Conservation (phyloP, 108 stramenopile genomes). For the Nitzschia sp. region DNA sequence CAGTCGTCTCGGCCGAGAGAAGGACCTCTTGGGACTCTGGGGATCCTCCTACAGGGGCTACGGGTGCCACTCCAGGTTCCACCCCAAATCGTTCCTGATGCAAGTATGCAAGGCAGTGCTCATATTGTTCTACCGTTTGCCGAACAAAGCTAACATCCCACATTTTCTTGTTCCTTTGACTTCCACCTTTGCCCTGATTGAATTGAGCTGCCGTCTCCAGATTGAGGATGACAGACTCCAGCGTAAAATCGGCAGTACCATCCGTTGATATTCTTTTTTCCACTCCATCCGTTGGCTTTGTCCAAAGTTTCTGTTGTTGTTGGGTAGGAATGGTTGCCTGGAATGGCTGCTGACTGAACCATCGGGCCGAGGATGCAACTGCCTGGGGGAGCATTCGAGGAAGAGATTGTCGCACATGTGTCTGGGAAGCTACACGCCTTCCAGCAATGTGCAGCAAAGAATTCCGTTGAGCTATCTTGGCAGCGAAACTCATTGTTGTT, state of each 20-base stretch:
- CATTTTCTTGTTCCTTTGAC: constrained; percentile 5
- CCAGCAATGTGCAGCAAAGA: too few relatives aligned
- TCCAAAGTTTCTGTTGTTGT: constrained; percentile 2
- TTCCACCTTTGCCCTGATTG: constrained; percentile 39
- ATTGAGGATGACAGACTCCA: constrained; percentile 22
- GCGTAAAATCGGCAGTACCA: not conserved
- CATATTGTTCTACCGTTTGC: constrained; percentile 33
- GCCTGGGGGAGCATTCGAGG: too few relatives aligned
- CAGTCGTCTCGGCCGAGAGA: constrained; percentile 51
- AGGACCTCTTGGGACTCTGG: constrained; percentile 36
- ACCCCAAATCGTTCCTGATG: constrained; percentile 15
- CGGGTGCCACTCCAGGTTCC: not conserved
- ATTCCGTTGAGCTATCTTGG: too few relatives aligned
- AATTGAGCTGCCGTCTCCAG: constrained; percentile 30
- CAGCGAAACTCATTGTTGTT: too few relatives aligned
- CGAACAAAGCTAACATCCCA: constrained; percentile 32
- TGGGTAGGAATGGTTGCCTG: not conserved
- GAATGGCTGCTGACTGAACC: too few relatives aligned
- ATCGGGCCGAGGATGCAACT: too few relatives aligned
- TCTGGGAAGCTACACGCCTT: too few relatives aligned
- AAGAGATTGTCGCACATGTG: too few relatives aligned
- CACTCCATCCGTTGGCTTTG: not conserved
- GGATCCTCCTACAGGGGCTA: not conserved
- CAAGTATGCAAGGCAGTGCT: constrained; percentile 28
- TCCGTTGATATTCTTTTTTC: not conserved